Percentiles rank a stretch among this genome's conserved stretches.
Evolutionary conservation across 1,284 basidiomycete genomes (phyloP).

Genomic region (Xerocomus cyaneibrunnescens): DNA sequence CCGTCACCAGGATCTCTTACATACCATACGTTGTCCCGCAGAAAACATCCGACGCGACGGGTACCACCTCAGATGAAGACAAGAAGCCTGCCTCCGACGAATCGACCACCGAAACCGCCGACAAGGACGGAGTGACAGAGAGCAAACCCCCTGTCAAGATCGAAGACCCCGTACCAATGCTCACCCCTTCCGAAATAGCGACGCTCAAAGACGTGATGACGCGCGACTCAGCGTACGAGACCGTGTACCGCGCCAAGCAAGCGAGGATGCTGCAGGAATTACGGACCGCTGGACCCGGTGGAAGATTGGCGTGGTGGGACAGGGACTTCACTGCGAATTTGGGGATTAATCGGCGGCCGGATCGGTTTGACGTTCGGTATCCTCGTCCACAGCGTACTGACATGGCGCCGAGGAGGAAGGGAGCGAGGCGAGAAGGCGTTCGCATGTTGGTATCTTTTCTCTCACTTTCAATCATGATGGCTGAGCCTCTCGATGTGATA

Average conservation of each 20-base stretch:
- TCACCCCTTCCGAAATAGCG: slow-evolving; percentile 42
- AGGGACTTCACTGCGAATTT: slow-evolving; percentile 22
- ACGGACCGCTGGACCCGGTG: slow-evolving; percentile 28
- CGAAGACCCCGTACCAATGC: slow-evolving; percentile 34
- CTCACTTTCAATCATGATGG: not conserved
- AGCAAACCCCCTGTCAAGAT: slow-evolving; percentile 15
- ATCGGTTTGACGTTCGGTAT: slow-evolving; percentile 69
- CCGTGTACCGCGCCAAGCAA: slow-evolving; percentile 33
- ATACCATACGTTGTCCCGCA: slow-evolving; percentile 25
- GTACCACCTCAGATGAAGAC: slow-evolving; percentile 25
- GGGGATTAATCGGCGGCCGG: slow-evolving; percentile 38
- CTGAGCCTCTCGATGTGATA: slow-evolving; percentile 30
- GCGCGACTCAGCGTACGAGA: slow-evolving; percentile 48
- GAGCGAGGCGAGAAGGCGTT: slow-evolving; percentile 66
- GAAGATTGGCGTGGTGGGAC: slow-evolving; percentile 35
- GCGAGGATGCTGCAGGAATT: slow-evolving; percentile 32
- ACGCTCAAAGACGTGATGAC: slow-evolving; percentile 48
- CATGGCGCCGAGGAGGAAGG: slow-evolving; percentile 49
- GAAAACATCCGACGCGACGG: slow-evolving; percentile 22
- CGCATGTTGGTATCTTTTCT: slow-evolving; percentile 53
- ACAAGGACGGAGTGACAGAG: slow-evolving; percentile 23
- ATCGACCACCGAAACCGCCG: slow-evolving; percentile 12
- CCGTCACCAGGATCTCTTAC: slow-evolving; percentile 35
- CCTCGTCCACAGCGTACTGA: slow-evolving; percentile 48
- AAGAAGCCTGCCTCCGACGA: slow-evolving; percentile 23